These are phyloP conservation scores for Sinapis alba DNA, from an alignment of 441 rosid genomes.

Conservation along the genomic window DNA sequence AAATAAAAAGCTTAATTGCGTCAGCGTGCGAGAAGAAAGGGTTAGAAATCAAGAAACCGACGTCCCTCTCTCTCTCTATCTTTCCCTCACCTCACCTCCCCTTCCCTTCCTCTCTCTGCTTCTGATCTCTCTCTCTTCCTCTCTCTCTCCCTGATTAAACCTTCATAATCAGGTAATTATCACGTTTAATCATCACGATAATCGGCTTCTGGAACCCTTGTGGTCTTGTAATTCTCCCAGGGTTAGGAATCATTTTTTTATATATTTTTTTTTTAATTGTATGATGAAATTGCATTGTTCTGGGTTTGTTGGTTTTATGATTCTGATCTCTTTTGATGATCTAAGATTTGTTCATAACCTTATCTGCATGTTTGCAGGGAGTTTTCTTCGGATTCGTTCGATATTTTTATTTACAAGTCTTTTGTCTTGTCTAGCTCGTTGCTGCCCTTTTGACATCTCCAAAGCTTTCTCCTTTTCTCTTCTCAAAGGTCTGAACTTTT, in stretches of 20 bases:
- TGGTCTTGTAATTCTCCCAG: not conserved
- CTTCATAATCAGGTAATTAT: slow-evolving; percentile 40
- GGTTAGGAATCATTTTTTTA: not conserved
- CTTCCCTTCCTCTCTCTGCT: slow-evolving; percentile 28
- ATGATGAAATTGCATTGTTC: slow-evolving; percentile 34
- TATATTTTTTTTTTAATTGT: not conserved
- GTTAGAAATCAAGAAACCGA: slow-evolving; percentile 44
- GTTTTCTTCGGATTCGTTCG: slow-evolving; percentile 30
- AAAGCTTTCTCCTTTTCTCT: slow-evolving; percentile 20
- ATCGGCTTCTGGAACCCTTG: slow-evolving; percentile 3
- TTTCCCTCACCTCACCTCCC: slow-evolving; percentile 24
- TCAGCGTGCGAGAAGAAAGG: slow-evolving; percentile 27
- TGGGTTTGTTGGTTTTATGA: slow-evolving; percentile 12
- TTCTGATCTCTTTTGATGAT: slow-evolving; percentile 25
- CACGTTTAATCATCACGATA: slow-evolving; percentile 22
- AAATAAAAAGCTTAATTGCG: slow-evolving; percentile 8
- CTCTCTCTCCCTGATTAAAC: slow-evolving; percentile 42
- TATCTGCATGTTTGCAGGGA: slow-evolving; percentile 34
- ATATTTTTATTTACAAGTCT: slow-evolving; percentile 19
- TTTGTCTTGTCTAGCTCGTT: slow-evolving; percentile 38
- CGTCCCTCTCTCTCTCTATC: slow-evolving; percentile 32
- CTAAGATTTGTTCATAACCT: not conserved
- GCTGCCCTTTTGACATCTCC: slow-evolving; percentile 28
- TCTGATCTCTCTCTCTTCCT: slow-evolving; percentile 34
- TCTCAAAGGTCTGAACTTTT: slow-evolving; percentile 28